Percentiles rank a stretch among this genome's conserved stretches.
phyloP scores from a whole-genome alignment of 495 filamentous ascomycete genomes.

The Neurospora sp. region DNA sequence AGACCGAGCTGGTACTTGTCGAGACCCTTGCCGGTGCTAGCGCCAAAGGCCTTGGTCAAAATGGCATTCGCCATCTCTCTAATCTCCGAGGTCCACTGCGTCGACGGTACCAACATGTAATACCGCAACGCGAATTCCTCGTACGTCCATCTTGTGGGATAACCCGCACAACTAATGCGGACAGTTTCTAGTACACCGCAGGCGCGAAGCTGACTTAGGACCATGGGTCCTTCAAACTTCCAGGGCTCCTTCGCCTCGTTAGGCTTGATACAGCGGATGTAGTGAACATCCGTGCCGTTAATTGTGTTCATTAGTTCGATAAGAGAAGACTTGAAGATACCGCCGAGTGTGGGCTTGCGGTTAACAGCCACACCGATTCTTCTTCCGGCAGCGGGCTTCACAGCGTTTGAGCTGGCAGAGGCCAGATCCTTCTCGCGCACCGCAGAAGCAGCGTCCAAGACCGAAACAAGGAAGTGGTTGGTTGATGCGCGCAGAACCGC shows the following conservation, averaged over 20 bases:
- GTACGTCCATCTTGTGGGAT: conserved; percentile 97
- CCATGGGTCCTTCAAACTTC: conserved; percentile 99
- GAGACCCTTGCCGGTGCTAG: conserved; percentile 61
- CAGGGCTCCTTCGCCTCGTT: conserved; percentile 95
- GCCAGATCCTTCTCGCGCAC: conserved; percentile 81
- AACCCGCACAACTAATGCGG: conserved; percentile 94
- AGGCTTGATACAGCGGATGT: conserved; percentile 98
- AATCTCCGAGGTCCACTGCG: conserved; percentile 88
- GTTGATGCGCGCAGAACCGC: conserved; percentile 76
- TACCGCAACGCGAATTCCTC: conserved; percentile 97
- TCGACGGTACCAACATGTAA: conserved; percentile 94
- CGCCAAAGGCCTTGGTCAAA: conserved; percentile 76
- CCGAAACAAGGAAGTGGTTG: conserved; percentile 76
- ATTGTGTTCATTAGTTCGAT: conserved; percentile 98
- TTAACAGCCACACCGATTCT: conserved; percentile 85
- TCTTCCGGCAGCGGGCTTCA: conserved; percentile 63
- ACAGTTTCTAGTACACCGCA: conserved; percentile 99
- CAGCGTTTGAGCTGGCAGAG: conserved; percentile 55
- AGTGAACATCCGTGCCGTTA: conserved; percentile 95
- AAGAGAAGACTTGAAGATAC: conserved; percentile 96
- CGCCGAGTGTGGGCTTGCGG: conserved; percentile 92
- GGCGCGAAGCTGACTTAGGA: conserved; percentile 90
- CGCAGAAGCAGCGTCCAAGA: conserved; percentile 73
- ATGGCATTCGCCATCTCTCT: conserved; percentile 88
- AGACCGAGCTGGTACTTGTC: conserved; percentile 95